Evolutionary conservation across 1,284 basidiomycete genomes (phyloP), one percentile per base, ranked within the genome.

Genomic region (Phellinidium pouzarii): DNA sequence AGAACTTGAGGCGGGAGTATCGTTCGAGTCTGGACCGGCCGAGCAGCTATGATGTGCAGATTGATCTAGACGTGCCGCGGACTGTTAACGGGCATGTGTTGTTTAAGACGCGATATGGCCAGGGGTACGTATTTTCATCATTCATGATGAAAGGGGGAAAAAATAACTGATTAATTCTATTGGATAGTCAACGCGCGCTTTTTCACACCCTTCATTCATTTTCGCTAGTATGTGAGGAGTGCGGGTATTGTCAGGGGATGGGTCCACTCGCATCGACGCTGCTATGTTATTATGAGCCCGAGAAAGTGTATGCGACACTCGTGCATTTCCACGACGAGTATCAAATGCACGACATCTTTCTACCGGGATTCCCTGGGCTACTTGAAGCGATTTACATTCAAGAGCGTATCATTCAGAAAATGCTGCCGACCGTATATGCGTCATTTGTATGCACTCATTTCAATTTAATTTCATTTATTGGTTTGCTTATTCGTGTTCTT

Each of bases 161-260:
- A 44, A 58, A 36, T 55, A 43, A 45, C 51, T 60, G 55, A 36
- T 59, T 36, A 52, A 47, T 37, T 55, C 41, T 40, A 19, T 17
- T 20, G 40, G 37, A n/a, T 62, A 91, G 91, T 6, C 94, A 97
- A 77, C 84, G 94, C 9, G 89, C 89, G 2, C 74, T 97, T 3
- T 99, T 99, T 69, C 92, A 94, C 65, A 93, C 97, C 50, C 75
- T 99, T 20, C 95, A 99, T 66, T 84, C 81, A 42, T 93, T 97
- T 64, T 94, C 93, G 6, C 76, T 95, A 45, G 74, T 77, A 7
- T 97, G 94, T 69, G 67, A 73, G 11, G 75, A 79, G n/a, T 98
- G 96, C 61, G 96, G 94, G 2, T 99, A 99, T 67, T 95, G 95
- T 53, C 96, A 99, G 71, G 95, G 96, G 48, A 99, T 99, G 95